Base-by-base conservation (phyloP, 192 early-diverging fungal genomes). In the Phlyctochytrium bullatum region DNA sequence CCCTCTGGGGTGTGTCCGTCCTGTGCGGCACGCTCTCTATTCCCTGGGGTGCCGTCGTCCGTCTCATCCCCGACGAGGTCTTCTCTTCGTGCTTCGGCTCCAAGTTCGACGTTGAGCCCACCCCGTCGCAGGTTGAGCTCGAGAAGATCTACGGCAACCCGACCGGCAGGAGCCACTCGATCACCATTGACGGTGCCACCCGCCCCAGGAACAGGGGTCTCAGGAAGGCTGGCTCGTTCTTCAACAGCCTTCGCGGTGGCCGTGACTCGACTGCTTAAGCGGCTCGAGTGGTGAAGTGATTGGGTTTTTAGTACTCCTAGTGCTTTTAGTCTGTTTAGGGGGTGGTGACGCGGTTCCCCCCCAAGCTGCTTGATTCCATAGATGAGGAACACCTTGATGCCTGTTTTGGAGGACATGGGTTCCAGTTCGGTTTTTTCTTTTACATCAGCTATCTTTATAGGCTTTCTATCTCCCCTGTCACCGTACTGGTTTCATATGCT, bases 1-100 rank as follows among this genome's bases (percentile, higher is more conserved):
- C 78, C 27, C 87, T 91, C 53, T 99, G 97, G 97, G 78, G 76
- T n/a, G 88, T 97, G 34, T 94, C 88, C 28, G 68, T 99, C 34
- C 72, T 85, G 4, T 66, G 90, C 61, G 96, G 97, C 31, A 60
- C 88, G 34, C 69, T 94, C 1, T 88, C 92, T 2, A 67, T 99
- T 16, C 91, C 91, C 0, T 77, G 95, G 36, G 97, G 95, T 59
- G 85, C 90, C 25, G 71, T 97, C 2, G 83, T 98, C 40, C 83
- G 95, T 27, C 78, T 97, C 28, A 78, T 99, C n/a, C 95, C 95
- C 1, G 91, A 94, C 66, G 20, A 25, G 12, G 12, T 57, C 12
- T 57, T 57, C 54, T 27, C 10, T 27, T 57, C 27, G 16, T 57
- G 20, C 27, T 25, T 57, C 32, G 24, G 34, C 25, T 34, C 54